Evolutionary conservation across 163 green algal genomes (phyloP).

Genomic region (Prototheca wickerhamii): DNA sequence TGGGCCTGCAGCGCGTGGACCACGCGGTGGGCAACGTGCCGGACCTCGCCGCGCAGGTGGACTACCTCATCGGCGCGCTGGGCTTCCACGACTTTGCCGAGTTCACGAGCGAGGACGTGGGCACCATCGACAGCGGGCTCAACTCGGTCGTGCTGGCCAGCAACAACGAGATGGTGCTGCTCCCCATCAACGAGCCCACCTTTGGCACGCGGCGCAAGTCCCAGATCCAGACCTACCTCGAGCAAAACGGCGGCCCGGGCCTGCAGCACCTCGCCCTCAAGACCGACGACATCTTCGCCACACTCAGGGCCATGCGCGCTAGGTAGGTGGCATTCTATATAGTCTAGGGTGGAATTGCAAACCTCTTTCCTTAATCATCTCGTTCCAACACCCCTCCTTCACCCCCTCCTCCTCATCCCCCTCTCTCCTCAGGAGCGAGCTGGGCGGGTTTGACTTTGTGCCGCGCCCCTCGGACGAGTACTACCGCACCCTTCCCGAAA

Average conservation of each 20-base stretch:
- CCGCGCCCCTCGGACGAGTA: conserved; percentile 66
- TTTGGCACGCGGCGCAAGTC: conserved; percentile 81
- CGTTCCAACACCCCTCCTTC: neutral
- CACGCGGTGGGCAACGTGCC: conserved; percentile 92
- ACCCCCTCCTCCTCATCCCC: neutral
- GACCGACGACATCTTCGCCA: conserved; percentile 87
- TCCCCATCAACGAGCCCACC: conserved; percentile 96
- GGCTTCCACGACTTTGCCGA: conserved; percentile 98
- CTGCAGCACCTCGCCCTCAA: conserved; percentile 97
- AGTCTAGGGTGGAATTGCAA: neutral
- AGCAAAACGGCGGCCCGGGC: conserved; percentile 93
- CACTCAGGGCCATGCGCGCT: conserved; percentile 68
- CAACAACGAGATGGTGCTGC: conserved; percentile 89
- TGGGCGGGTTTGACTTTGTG: conserved; percentile 97
- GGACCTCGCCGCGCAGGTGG: conserved; percentile 58
- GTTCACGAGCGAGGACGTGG: conserved; percentile 90
- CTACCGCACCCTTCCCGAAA: conserved; percentile 68
- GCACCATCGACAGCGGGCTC: conserved; percentile 80
- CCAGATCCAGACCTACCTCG: conserved; percentile 93
- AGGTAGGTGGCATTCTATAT: too few species aligned
- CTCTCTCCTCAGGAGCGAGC: conserved; percentile 19
- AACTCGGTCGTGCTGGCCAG: conserved; percentile 90
- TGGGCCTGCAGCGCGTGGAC: conserved; percentile 70
- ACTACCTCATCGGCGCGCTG: conserved; percentile 70
- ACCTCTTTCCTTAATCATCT: too few species aligned